Evolutionary conservation across 164 flowering plant genomes (phyloP).

Genomic region (Aristolochia californica): DNA sequence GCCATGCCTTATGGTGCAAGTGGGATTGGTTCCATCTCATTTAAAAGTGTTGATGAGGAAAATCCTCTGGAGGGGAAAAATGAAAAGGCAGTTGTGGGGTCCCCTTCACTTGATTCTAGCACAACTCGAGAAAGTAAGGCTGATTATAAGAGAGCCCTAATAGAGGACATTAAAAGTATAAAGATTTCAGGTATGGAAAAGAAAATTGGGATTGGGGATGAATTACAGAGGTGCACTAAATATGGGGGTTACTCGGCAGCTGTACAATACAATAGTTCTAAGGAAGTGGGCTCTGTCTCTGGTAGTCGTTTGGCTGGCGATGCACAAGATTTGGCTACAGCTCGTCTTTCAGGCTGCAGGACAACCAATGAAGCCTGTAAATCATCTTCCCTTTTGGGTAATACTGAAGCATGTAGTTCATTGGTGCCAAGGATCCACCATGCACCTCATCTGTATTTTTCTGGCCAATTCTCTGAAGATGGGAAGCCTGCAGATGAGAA

Average conservation of each 20-base stretch:
- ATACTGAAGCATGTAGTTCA: slow-evolving; percentile 7
- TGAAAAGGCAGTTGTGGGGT: background rate
- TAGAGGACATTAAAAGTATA: slow-evolving; percentile 6
- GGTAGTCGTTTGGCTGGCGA: slow-evolving; percentile 11
- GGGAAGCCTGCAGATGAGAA: slow-evolving; percentile 13
- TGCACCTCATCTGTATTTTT: slow-evolving; percentile 11
- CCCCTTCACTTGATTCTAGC: slow-evolving; percentile 1
- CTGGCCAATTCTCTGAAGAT: slow-evolving; percentile 14
- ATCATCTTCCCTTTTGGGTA: slow-evolving; percentile 4
- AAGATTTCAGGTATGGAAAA: slow-evolving; percentile 1
- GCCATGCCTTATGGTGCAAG: slow-evolving; percentile 6
- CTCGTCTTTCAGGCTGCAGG: slow-evolving; percentile 5
- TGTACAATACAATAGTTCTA: background rate
- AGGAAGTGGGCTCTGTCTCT: background rate
- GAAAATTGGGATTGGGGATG: background rate
- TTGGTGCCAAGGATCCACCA: slow-evolving; percentile 10
- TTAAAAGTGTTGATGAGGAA: slow-evolving; percentile 8
- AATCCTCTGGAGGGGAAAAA: slow-evolving; percentile 1
- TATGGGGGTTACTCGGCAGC: background rate
- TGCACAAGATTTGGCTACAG: slow-evolving; percentile 13
- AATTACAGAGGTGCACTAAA: background rate
- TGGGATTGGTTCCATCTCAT: slow-evolving; percentile 10
- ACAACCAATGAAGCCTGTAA: slow-evolving; percentile 7
- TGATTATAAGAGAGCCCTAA: slow-evolving; percentile 8
- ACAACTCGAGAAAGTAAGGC: slow-evolving; percentile 3